These are phyloP conservation scores for Pichia sp. DNA, from an alignment of 1,139 yeast species.

Conservation along the genomic window DNA sequence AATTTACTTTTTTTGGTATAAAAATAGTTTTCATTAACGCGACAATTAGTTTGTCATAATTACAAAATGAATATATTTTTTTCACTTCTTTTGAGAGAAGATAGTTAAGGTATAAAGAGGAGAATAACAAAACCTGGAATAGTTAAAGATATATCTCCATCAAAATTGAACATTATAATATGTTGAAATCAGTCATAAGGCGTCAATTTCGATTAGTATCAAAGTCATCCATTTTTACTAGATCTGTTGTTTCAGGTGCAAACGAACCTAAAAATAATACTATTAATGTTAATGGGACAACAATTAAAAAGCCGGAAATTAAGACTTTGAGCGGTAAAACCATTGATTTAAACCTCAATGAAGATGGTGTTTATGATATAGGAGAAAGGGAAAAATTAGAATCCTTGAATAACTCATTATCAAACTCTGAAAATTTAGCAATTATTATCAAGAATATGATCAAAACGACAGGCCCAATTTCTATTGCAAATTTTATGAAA, in stretches of 20 bases:
- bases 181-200: too few species aligned
- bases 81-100: too few species aligned
- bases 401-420: slow-evolving; percentile 1
- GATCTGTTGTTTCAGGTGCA: slow-evolving; percentile 10
- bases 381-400: slow-evolving; percentile 6
- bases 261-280: slow-evolving; percentile 1
- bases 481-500: slow-evolving; percentile 70
- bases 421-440: slow-evolving; percentile 15
- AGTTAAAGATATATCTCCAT: too few species aligned
- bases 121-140: too few species aligned
- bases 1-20: too few species aligned
- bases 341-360: not conserved
- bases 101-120: too few species aligned
- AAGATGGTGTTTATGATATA: slow-evolving; percentile 2
- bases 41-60: too few species aligned
- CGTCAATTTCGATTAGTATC: too few species aligned
- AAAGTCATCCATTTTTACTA: not conserved
- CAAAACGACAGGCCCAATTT: slow-evolving; percentile 68
- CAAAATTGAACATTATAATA: too few species aligned
- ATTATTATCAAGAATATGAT: slow-evolving; percentile 46
- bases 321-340: not conserved
- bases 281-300: not conserved
- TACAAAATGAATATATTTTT: too few species aligned
- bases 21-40: too few species aligned
- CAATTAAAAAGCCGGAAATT: not conserved